These are phyloP conservation scores for Biscutella laevigata DNA, from an alignment of 441 rosid species.

Conservation along the genomic window DNA sequence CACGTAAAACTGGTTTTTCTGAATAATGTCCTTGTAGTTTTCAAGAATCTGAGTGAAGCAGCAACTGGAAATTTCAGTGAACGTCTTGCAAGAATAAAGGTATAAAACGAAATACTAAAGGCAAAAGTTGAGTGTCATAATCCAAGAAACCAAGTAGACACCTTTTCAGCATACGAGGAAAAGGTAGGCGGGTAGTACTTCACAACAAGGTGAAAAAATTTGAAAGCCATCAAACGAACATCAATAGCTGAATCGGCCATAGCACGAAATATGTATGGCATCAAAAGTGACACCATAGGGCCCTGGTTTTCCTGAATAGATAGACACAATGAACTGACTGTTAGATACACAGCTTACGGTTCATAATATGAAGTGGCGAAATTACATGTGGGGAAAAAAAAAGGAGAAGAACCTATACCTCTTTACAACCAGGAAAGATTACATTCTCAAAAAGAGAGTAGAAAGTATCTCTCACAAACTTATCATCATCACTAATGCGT, in stretches of 20 bases:
- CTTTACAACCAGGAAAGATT: conserved; percentile 61
- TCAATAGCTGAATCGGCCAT: conserved; percentile 74
- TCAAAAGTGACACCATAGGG: conserved; percentile 52
- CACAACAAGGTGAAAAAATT: conserved; percentile 57
- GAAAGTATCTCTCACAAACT: conserved; percentile 49
- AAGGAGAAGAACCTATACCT: conserved; percentile 44
- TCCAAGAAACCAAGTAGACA: conserved; percentile 20
- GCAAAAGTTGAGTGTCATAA: not conserved
- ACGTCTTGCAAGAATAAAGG: not conserved
- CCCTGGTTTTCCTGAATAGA: conserved; percentile 67
- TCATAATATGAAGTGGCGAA: not conserved
- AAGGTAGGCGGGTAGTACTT: conserved; percentile 58
- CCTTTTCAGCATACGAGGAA: conserved; percentile 70
- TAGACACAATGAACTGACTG: conserved; percentile 24
- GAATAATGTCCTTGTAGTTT: conserved; percentile 63
- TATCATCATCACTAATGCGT: conserved; percentile 60
- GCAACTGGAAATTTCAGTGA: not conserved
- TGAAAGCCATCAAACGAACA: conserved; percentile 88
- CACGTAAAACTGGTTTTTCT: conserved; percentile 50
- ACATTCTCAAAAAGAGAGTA: conserved; percentile 51
- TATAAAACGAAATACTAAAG: not conserved
- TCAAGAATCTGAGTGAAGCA: conserved; percentile 55
- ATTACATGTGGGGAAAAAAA: not conserved
- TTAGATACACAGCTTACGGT: conserved; percentile 7
- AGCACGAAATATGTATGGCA: conserved; percentile 72